Percentiles rank a stretch among this genome's conserved stretches.
Conservation (phyloP, 228 moss, liverwort and hornwort genomes). For the Sphagnum fallax region DNA sequence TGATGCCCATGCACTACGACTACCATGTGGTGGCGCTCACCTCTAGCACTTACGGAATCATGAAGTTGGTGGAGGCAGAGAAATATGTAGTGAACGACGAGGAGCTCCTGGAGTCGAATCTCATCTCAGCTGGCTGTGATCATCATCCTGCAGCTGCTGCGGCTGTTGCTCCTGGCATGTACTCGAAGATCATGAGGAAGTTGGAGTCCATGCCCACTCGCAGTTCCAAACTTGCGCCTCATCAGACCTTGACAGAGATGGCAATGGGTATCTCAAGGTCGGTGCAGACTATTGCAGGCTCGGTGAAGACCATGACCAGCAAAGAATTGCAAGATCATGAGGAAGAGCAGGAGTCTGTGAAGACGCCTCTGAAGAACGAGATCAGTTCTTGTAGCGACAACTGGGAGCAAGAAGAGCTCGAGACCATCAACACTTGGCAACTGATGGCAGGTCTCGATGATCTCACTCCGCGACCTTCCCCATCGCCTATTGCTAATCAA, state of each 20-base stretch:
- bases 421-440: conserved; percentile 96
- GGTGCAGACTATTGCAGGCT: conserved; percentile 11
- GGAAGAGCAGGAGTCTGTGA: conserved; percentile 19
- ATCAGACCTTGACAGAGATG: conserved; percentile 54
- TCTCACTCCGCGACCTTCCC: conserved; percentile 29
- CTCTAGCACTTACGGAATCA: conserved; percentile 48
- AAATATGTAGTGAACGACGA: conserved; percentile 28
- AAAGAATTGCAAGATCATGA: conserved; percentile 22
- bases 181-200: conserved; percentile 21
- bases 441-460: conserved; percentile 95
- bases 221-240: conserved; percentile 4
- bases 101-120: conserved; percentile 17
- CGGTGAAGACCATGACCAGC: too few species aligned
- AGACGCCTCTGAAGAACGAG: too few species aligned
- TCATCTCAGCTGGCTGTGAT: conserved; percentile 15
- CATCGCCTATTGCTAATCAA: conserved; percentile 3
- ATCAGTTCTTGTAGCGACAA: conserved; percentile 1
- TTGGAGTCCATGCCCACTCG: conserved; percentile 29
- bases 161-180: background rate
- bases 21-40: conserved; percentile 42
- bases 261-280: conserved; percentile 41
- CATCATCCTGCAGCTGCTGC: too few species aligned
- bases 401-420: conserved; percentile 30
- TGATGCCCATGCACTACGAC: conserved; percentile 23
- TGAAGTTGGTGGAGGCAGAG: conserved; percentile 46